Evolutionary conservation across 228 moss, liverwort and hornwort genomes (phyloP).

Genomic region (Sphagnum fallax): DNA sequence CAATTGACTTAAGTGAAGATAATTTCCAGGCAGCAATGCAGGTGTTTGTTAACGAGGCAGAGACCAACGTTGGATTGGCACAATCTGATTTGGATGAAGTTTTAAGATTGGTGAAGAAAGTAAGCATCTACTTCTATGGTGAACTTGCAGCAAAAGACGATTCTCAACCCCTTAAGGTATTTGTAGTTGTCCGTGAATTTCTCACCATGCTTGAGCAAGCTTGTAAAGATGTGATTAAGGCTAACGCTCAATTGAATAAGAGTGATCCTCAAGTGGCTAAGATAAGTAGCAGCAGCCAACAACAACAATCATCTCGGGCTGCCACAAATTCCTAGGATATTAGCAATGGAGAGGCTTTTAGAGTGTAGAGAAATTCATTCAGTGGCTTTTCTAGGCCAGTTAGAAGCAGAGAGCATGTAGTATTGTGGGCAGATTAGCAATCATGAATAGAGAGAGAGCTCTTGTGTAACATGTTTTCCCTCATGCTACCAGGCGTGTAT

Average conservation of each 20-base stretch:
- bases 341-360: too few relatives aligned
- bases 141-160: conserved; percentile 45
- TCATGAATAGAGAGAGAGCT: too few relatives aligned
- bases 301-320: too few relatives aligned
- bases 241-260: conserved; percentile 14
- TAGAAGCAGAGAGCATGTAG: too few relatives aligned
- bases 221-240: conserved; percentile 63
- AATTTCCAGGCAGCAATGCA: conserved; percentile 61
- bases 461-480: too few relatives aligned
- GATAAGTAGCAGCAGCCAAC: too few relatives aligned
- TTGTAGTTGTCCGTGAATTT: conserved; percentile 75
- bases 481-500: too few relatives aligned
- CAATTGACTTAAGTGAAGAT: conserved; percentile 59
- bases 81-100: conserved; percentile 45
- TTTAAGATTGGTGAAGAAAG: conserved; percentile 61
- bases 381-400: too few relatives aligned
- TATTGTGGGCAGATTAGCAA: too few relatives aligned
- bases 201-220: conserved; percentile 76
- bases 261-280: too few relatives aligned
- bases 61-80: conserved; percentile 36
- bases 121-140: conserved; percentile 78
- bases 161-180: conserved; percentile 56
- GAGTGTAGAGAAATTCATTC: too few relatives aligned
- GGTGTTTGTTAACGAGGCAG: conserved; percentile 50
- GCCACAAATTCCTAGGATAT: too few relatives aligned